Conservation (phyloP, 228 moss, liverwort and hornwort genomes). For the Sphagnum fallax region DNA sequence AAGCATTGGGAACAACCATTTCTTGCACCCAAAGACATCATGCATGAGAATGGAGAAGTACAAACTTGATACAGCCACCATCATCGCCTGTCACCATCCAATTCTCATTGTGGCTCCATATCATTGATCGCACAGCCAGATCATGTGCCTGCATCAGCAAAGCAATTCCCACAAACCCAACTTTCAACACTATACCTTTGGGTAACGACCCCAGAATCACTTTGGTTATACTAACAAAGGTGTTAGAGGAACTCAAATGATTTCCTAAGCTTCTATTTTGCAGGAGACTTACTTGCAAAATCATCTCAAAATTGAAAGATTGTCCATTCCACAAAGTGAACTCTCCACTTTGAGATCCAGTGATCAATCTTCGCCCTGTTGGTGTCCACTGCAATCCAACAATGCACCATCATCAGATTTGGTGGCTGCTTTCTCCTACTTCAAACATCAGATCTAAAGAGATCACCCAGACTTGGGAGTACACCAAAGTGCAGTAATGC, state of each 20-base stretch:
- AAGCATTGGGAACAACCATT: background rate
- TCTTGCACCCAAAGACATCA: background rate
- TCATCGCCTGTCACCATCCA: constrained; percentile 99
- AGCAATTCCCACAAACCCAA: background rate
- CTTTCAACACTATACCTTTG: no score
- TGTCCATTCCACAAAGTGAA: constrained; percentile 99
- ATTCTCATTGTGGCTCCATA: constrained; percentile 99
- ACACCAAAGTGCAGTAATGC: no score
- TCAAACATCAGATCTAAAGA: no score
- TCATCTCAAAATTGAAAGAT: constrained; percentile 99
- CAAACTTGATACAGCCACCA: constrained; percentile 98
- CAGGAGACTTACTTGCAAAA: constrained; percentile 61
- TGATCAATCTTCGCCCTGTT: constrained; percentile 90
- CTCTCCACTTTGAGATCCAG: constrained; percentile 98
- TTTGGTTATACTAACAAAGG: no score
- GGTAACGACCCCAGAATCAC: no score
- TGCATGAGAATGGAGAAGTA: background rate
- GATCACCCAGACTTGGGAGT: no score
- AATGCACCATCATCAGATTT: background rate
- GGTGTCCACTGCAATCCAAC: constrained; percentile 79
- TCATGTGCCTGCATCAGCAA: constrained; percentile 80
- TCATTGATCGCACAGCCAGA: constrained; percentile 96
- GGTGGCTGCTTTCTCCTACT: no score
- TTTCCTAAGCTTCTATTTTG: no score
- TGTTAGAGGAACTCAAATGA: no score